phyloP scores from a whole-genome alignment of 2,329 filamentous ascomycete species.

The Venturia pyrina region DNA sequence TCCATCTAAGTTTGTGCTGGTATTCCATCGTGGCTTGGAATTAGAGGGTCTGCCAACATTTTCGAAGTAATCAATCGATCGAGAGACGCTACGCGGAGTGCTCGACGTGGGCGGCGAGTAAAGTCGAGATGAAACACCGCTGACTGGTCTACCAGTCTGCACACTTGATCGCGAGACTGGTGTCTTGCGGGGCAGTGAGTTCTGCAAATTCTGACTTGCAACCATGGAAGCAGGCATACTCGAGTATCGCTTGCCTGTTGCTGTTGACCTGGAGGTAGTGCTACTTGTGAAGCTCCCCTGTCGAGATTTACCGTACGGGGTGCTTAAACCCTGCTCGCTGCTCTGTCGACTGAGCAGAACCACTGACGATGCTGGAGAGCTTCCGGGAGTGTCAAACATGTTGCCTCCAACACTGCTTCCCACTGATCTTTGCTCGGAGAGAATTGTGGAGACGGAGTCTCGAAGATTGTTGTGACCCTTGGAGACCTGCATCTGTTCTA shows the following conservation, averaged over 20 bases:
- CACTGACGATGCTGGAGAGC: slow-evolving; percentile 58
- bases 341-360: slow-evolving; percentile 44
- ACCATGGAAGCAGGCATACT: slow-evolving; percentile 28
- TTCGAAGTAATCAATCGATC: background rate
- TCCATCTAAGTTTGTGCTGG: slow-evolving; percentile 27
- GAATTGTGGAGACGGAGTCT: slow-evolving; percentile 86
- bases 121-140: slow-evolving; percentile 10
- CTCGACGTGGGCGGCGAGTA: slow-evolving; percentile 10
- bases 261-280: slow-evolving; percentile 27
- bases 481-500: slow-evolving; percentile 58
- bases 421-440: slow-evolving; percentile 70
- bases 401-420: slow-evolving; percentile 59
- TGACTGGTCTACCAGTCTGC: slow-evolving; percentile 13
- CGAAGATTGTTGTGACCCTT: slow-evolving; percentile 62
- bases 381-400: slow-evolving; percentile 49
- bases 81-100: slow-evolving; percentile 7
- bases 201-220: slow-evolving; percentile 14
- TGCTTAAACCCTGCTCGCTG: slow-evolving; percentile 35
- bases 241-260: slow-evolving; percentile 37
- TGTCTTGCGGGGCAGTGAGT: slow-evolving; percentile 19
- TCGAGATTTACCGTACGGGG: slow-evolving; percentile 38
- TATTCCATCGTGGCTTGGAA: slow-evolving; percentile 28
- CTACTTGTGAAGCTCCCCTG: slow-evolving; percentile 35
- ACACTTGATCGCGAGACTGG: slow-evolving; percentile 18
- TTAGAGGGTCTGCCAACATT: background rate